Evolutionary conservation across 2,329 filamentous ascomycete genomes (phyloP), one percentile per base, ranked within the genome.

Genomic region (Alternaria conjuncta): DNA sequence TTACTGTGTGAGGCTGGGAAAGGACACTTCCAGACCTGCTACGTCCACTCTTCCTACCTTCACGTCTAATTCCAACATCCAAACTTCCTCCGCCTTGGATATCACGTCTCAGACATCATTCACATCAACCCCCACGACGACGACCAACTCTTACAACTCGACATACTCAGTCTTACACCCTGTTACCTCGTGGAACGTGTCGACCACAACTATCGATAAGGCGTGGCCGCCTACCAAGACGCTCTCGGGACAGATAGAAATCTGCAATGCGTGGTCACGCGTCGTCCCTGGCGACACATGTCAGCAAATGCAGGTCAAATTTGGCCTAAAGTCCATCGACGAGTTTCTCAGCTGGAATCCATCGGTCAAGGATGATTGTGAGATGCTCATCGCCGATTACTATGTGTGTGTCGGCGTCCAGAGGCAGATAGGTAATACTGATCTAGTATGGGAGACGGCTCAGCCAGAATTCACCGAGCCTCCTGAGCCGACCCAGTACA

Each of bases 191-290:
- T 55, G 36, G 53, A 55, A 55, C 41, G 10, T 55, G n/a, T 55
- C 36, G n/a, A 7, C 53, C 7, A 55, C 53, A 13, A 55, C 25
- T 55, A 55, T 41, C 20, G 9, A 55, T 3, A 45, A 30, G 8
- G 23, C 6, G 10, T 55, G 36, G 53, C 53, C 53, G n/a, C 36
- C 53, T 21, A 55, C 53, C 6, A 55, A 55, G 53, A 55, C 53
- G 53, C 53, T 55, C 23, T 25, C 10, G 2, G 53, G 53, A 15
- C 53, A 55, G 41, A 46, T 12, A 3, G 12, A 23, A 2, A 55
- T 55, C 5, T 45, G 53, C 53, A 55, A 55, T 13, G 6, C 53
- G 6, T 55, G 53, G 53, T 25, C 32, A 9, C 53, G 36, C 23
- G 53, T 55, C 5, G 18, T 46, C 10, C 53, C 53, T 23, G 36